Evolutionary conservation across 2,329 filamentous ascomycete species (phyloP).

Genomic region (Arthrobotrys sphaeroides): DNA sequence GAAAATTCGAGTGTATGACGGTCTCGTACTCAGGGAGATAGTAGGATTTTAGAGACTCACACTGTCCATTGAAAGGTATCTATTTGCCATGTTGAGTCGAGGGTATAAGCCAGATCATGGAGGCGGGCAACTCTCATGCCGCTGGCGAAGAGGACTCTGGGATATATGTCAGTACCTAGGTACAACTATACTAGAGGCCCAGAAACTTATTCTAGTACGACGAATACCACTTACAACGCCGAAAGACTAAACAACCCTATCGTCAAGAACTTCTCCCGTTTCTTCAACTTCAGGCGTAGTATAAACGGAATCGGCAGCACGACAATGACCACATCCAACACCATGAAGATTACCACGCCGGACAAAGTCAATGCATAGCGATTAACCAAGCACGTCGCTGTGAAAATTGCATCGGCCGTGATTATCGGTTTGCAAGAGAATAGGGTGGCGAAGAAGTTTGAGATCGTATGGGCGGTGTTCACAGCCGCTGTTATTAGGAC

Average conservation of each 20-base stretch:
- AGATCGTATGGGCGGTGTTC: slow-evolving; percentile 21
- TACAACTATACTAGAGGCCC: too few relatives aligned
- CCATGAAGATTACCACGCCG: slow-evolving; percentile 39
- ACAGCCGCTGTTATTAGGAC: slow-evolving; percentile 9
- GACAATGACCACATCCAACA: slow-evolving; percentile 43
- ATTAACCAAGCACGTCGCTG: slow-evolving; percentile 8
- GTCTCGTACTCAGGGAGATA: not conserved
- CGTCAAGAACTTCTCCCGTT: slow-evolving; percentile 34
- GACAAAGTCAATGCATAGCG: slow-evolving; percentile 17
- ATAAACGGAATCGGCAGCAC: slow-evolving; percentile 41
- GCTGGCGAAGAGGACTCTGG: slow-evolving; percentile 33
- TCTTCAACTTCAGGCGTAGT: slow-evolving; percentile 37
- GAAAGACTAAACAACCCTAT: slow-evolving; percentile 42
- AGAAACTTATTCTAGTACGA: too few relatives aligned
- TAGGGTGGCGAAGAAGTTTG: slow-evolving; percentile 11
- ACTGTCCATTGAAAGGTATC: slow-evolving; percentile 44
- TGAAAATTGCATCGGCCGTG: slow-evolving; percentile 35
- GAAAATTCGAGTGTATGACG: too few relatives aligned
- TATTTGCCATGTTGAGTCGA: slow-evolving; percentile 42
- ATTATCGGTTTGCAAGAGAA: slow-evolving; percentile 37
- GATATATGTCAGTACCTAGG: not conserved
- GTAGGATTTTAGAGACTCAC: slow-evolving; percentile 1
- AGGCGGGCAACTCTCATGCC: slow-evolving; percentile 37
- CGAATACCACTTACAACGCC: slow-evolving; percentile 14
- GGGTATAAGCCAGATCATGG: slow-evolving; percentile 24